phyloP scores from a whole-genome alignment of 2,329 filamentous ascomycete genomes.

The Fusarium nurragi region DNA sequence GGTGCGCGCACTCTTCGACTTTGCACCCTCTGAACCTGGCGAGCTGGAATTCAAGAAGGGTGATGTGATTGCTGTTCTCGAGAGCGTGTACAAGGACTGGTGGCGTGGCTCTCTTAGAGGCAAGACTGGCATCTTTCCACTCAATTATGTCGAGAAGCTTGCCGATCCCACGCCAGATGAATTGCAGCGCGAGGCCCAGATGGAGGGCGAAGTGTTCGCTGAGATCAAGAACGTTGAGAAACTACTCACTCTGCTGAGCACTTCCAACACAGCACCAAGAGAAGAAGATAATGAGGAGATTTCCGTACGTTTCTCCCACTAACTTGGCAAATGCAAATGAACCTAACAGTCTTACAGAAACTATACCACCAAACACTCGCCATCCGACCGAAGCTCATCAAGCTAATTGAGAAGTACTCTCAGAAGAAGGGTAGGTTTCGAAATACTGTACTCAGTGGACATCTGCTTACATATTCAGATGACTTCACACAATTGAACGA shows the following conservation, averaged over 20 bases:
- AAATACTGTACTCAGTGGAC: not conserved
- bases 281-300: conserved; percentile 98
- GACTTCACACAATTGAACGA: conserved; percentile 99
- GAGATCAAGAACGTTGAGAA: conserved; percentile 73
- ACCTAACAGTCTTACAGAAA: conserved; percentile 61
- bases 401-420: conserved; percentile 98
- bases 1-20: conserved; percentile 93
- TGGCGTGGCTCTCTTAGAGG: conserved; percentile 96
- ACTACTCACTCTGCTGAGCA: conserved; percentile 88
- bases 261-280: conserved; percentile 79
- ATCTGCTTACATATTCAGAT: conserved; percentile 52
- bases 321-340: not conserved
- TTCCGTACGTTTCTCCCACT: conserved; percentile 63
- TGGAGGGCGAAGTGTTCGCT: conserved; percentile 79
- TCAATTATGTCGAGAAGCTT: conserved; percentile 98
- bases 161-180: conserved; percentile 94
- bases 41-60: conserved; percentile 97
- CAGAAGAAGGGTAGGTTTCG: conserved; percentile 81
- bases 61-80: conserved; percentile 95
- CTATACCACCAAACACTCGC: conserved; percentile 92
- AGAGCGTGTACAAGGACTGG: conserved; percentile 99
- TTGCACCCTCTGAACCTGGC: conserved; percentile 90
- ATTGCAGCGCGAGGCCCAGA: conserved; percentile 92
- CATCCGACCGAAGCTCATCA: conserved; percentile 95
- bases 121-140: conserved; percentile 95